phyloP scores from a whole-genome alignment of 768 basidiomycete genomes.

The Termitomyces sp. region DNA sequence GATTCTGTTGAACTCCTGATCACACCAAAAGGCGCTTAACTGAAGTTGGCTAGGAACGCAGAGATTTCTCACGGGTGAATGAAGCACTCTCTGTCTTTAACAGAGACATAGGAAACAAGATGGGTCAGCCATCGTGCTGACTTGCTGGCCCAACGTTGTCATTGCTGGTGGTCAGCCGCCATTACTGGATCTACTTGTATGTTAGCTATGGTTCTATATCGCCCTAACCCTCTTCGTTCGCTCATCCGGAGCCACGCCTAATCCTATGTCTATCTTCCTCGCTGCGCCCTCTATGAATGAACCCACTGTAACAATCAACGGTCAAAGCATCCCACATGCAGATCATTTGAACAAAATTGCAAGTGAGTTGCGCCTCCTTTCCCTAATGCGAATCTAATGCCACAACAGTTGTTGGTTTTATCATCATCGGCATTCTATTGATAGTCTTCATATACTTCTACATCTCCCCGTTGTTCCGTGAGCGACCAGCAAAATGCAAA shows the following conservation, averaged over 20 bases:
- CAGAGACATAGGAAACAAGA: background rate
- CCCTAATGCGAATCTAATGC: background rate
- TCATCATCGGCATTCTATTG: slow-evolving; percentile 18
- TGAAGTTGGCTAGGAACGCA: background rate
- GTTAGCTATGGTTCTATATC: background rate
- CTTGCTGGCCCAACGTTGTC: no score
- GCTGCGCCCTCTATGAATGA: background rate
- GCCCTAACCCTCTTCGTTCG: background rate
- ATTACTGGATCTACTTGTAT: background rate
- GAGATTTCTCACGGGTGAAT: background rate
- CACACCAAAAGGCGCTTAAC: background rate
- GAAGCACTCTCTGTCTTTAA: background rate
- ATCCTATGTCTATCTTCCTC: background rate
- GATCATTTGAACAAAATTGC: background rate
- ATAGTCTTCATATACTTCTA: slow-evolving; percentile 19
- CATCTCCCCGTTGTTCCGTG: slow-evolving; percentile 14
- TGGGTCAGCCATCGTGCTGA: background rate
- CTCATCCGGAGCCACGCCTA: background rate
- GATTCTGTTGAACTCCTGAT: background rate
- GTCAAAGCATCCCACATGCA: background rate
- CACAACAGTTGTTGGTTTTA: slow-evolving; percentile 16
- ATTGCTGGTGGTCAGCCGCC: background rate
- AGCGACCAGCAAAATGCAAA: background rate
- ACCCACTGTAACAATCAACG: background rate
- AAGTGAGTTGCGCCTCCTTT: background rate